phyloP scores from a whole-genome alignment of 164 flowering plant species.

The Aristolochia fimbriata region DNA sequence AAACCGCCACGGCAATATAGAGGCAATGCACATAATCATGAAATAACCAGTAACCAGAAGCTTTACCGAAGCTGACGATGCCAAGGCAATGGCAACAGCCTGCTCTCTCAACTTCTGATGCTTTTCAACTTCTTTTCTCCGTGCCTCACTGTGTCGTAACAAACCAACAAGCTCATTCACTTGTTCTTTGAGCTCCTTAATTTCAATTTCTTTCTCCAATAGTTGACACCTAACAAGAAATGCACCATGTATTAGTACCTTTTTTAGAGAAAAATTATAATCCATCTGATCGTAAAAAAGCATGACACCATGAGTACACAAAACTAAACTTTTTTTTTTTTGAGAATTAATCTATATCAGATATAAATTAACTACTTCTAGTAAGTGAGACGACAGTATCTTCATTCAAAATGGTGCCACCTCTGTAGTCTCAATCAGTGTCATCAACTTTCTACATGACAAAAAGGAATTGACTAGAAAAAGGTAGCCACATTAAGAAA shows the following conservation, averaged over 20 bases:
- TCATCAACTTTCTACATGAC: too few relatives aligned
- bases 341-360: background rate
- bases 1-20: too few relatives aligned
- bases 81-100: constrained; percentile 58
- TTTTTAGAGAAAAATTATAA: background rate
- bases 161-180: constrained; percentile 75
- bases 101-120: constrained; percentile 88
- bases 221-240: constrained; percentile 49
- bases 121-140: constrained; percentile 82
- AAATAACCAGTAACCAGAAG: background rate
- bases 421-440: too few relatives aligned
- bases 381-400: background rate
- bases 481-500: too few relatives aligned
- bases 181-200: constrained; percentile 86
- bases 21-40: too few relatives aligned
- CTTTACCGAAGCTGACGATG: constrained; percentile 64
- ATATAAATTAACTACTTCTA: background rate
- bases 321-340: too few relatives aligned
- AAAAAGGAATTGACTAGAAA: too few relatives aligned
- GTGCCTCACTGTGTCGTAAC: constrained; percentile 69
- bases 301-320: background rate
- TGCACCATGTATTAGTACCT: background rate
- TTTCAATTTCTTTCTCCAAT: constrained; percentile 80
- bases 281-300: background rate
- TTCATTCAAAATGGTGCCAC: too few relatives aligned